Evolutionary conservation across 73 alveolate species (phyloP).

Genomic region (Stentor roeselii): DNA sequence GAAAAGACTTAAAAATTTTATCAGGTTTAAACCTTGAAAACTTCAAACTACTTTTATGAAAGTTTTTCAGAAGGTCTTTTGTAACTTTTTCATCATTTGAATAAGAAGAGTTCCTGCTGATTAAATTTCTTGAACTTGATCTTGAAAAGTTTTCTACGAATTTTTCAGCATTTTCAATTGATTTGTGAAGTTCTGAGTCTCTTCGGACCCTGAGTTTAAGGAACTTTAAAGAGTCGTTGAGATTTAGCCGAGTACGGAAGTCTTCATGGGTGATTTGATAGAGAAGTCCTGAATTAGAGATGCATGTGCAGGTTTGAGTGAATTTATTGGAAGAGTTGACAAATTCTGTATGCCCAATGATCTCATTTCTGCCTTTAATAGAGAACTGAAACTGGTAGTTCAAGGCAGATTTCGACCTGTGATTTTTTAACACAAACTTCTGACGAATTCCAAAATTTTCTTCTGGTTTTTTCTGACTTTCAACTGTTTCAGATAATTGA

Average conservation of each 20-base stretch:
- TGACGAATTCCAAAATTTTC: neutral
- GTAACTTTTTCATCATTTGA: too few species aligned
- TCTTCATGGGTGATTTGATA: neutral
- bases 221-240: neutral
- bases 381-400: neutral
- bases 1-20: too few species aligned
- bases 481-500: neutral
- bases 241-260: neutral
- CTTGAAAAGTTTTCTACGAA: neutral
- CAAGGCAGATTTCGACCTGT: too few species aligned
- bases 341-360: neutral
- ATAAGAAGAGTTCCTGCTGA: neutral
- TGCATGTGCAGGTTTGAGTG: neutral
- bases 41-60: too few species aligned
- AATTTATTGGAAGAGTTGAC: neutral
- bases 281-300: neutral
- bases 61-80: too few species aligned
- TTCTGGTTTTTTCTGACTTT: too few species aligned
- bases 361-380: conserved; percentile 13
- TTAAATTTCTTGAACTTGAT: neutral
- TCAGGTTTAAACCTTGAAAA: too few species aligned
- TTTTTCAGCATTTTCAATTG: neutral
- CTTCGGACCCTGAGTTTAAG: neutral
- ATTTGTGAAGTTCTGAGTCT: neutral
- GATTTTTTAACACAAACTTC: too few species aligned